Evolutionary conservation across 805 yeast genomes (phyloP).

Genomic region (Maudiozyma turicensis): DNA sequence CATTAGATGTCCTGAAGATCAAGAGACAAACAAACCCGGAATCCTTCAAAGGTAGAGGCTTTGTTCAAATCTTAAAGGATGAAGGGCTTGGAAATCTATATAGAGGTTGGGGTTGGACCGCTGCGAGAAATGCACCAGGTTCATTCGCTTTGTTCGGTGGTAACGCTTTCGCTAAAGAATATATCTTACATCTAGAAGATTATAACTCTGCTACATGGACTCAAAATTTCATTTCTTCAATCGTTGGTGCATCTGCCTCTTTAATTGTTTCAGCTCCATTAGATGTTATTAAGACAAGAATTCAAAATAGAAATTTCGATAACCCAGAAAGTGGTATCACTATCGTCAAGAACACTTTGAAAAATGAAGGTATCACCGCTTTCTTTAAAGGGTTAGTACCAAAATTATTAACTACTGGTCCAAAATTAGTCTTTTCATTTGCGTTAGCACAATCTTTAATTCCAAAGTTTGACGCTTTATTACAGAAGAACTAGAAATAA

Average conservation of each 20-base stretch:
- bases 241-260: conserved; percentile 94
- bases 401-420: conserved; percentile 93
- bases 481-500: conserved; percentile 20
- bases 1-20: conserved; percentile 92
- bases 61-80: conserved; percentile 71
- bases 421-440: conserved; percentile 94
- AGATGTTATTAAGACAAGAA: conserved; percentile 96
- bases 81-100: conserved; percentile 83
- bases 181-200: conserved; percentile 75
- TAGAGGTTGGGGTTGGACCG: conserved; percentile 99
- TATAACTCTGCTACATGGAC: conserved; percentile 88
- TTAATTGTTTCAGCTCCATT: conserved; percentile 94
- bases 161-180: conserved; percentile 97
- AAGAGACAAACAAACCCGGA: conserved; percentile 99
- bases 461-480: conserved; percentile 81
- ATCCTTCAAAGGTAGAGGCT: conserved; percentile 97
- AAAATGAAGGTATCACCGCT: conserved; percentile 80
- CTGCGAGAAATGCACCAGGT: conserved; percentile 99
- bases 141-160: conserved; percentile 97
- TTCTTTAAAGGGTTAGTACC: conserved; percentile 97
- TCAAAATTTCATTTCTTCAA: conserved; percentile 90
- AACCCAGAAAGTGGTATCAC: conserved; percentile 91
- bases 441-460: conserved; percentile 95
- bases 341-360: conserved; percentile 85
- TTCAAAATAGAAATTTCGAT: conserved; percentile 92